Evolutionary conservation across 2,329 filamentous ascomycete species (phyloP).

Genomic region (Fusarium sp.): DNA sequence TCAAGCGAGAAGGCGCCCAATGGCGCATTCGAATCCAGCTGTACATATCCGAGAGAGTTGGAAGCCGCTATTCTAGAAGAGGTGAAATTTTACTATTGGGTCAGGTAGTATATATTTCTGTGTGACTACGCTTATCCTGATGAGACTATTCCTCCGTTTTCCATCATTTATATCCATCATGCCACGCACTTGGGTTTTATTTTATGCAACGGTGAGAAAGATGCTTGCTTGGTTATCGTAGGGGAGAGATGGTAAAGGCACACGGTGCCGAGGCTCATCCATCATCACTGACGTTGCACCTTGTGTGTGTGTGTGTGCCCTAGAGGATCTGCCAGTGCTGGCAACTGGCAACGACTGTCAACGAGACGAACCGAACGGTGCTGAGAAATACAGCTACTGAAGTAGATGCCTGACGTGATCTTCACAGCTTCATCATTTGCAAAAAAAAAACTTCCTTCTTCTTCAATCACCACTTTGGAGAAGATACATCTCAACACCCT

Average conservation of each 20-base stretch:
- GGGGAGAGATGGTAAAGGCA: not conserved
- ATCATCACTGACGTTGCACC: not conserved
- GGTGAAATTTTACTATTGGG: not conserved
- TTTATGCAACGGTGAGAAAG: not conserved
- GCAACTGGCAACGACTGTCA: not conserved
- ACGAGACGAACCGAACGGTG: not conserved
- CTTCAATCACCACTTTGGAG: not conserved
- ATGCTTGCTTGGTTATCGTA: not conserved
- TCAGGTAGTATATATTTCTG: not conserved
- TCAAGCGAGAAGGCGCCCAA: conserved; percentile 37
- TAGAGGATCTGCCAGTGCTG: not conserved
- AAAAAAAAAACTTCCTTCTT: not conserved
- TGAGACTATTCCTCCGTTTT: not conserved
- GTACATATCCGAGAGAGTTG: not conserved
- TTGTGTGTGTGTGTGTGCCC: not conserved
- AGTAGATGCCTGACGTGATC: not conserved
- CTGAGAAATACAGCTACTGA: not conserved
- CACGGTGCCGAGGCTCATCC: not conserved
- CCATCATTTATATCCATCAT: not conserved
- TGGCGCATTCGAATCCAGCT: not conserved
- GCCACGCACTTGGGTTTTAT: not conserved
- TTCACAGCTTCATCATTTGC: not conserved
- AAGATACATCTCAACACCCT: not conserved
- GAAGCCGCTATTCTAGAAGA: not conserved
- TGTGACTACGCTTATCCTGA: conserved; percentile 2